Evolutionary conservation across 2,329 filamentous ascomycete species (phyloP).

Genomic region (Neonectria ditissima): DNA sequence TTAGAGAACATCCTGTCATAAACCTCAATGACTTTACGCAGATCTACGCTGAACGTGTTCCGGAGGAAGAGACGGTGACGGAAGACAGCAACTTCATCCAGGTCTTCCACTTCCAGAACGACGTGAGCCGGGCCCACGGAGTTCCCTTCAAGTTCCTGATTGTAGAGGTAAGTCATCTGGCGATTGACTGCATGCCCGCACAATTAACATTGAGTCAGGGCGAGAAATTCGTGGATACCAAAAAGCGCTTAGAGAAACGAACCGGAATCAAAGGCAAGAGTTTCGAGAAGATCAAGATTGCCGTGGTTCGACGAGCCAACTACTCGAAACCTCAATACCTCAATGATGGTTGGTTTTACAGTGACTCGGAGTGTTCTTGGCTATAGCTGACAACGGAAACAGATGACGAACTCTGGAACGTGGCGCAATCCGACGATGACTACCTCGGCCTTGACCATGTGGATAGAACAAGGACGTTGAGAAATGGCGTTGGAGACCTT

Average conservation of each 20-base stretch:
- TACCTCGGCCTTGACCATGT: slow-evolving; percentile 74
- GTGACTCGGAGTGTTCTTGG: background rate
- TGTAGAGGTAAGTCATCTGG: slow-evolving; percentile 71
- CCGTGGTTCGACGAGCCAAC: slow-evolving; percentile 76
- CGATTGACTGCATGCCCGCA: background rate
- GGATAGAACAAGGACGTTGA: slow-evolving; percentile 68
- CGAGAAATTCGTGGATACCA: slow-evolving; percentile 90
- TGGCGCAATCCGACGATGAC: slow-evolving; percentile 67
- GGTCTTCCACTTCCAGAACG: slow-evolving; percentile 93
- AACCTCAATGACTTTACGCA: slow-evolving; percentile 87
- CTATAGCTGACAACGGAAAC: slow-evolving; percentile 34
- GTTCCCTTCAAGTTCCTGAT: slow-evolving; percentile 92
- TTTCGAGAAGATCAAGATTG: slow-evolving; percentile 98
- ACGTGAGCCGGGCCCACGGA: slow-evolving; percentile 85
- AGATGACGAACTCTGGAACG: slow-evolving; percentile 71
- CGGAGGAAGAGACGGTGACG: slow-evolving; percentile 75
- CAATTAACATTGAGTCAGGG: slow-evolving; percentile 61
- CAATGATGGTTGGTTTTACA: slow-evolving; percentile 75
- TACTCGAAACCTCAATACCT: slow-evolving; percentile 87
- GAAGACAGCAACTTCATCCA: slow-evolving; percentile 73
- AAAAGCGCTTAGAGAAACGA: slow-evolving; percentile 91
- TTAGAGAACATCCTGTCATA: slow-evolving; percentile 77
- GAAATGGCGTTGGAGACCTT: slow-evolving; percentile 72
- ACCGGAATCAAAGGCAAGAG: slow-evolving; percentile 98
- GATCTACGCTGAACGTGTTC: slow-evolving; percentile 84